Base-by-base conservation (phyloP, 441 rosid species). In the Mallotus repandus region DNA sequence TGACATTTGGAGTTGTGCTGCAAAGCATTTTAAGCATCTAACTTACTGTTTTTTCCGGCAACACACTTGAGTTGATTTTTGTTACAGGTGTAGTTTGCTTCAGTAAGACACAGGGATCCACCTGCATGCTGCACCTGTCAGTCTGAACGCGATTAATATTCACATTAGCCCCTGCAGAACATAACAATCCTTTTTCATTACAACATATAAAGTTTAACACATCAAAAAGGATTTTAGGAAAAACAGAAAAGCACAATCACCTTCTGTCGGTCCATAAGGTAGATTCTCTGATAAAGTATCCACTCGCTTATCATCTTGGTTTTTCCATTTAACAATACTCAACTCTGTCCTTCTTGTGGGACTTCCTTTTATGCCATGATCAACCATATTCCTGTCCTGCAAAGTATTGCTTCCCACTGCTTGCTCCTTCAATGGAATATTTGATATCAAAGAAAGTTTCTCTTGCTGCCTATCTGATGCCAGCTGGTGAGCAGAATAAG, bases 81-180 rank as follows among this genome's bases (percentile, higher is more conserved):
- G 82, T 75, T 75, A 76, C 63, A 19, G 75, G 76, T 54, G 56
- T 74, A 58, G 72, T 79, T 81, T 81, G 85, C 64, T 81, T 72
- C 63, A 74, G 73, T 68, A 78, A 43, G 57, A 74, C 80, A 70
- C 54, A 76, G 13, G 78, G 79, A 83, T 69, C 80, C 69, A 78
- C 87, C 83, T 7, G 87, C 75, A 60, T 70, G 69, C 78, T 70
- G 61, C 74, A 80, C 75, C 78, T 76, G 61, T 82, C 82, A 67
- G 84, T 53, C 67, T 83, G 85, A 79, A 69, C 72, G 78, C 72
- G 74, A 69, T 74, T 74, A 77, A 70, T 45, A 75, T 53, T 81
- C 76, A 76, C 78, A 70, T 81, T 79, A 52, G 75, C 72, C 82
- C 86, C 99, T 93, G 90, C 77, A 82, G 68, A 68, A 79, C 73